Evolutionary conservation across 177 flowering plant genomes (phyloP), one percentile per base, ranked within the genome.

Genomic region (Vitis hybrid): DNA sequence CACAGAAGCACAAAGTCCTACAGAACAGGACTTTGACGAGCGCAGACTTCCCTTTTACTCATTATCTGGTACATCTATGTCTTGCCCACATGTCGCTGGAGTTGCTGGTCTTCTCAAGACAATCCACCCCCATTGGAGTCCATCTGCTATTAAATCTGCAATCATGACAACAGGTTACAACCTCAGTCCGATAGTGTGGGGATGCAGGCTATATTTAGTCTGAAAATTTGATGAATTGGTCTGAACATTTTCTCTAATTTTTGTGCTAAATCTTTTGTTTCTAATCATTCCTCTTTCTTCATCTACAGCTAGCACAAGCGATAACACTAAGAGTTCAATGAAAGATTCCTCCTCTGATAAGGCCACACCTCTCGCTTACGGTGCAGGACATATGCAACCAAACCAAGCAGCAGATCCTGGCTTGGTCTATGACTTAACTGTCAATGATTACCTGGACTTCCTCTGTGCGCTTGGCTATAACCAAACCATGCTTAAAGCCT

Each of bases 1-100:
- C 63, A 69, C 78, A 0, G 84, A 75, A 76, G 86, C 77, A 53
- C 7, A 5, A 2, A 57, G 81, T 24, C 87, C 91, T 0, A 75
- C 91, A 3, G 84, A 63, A 0, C 0, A 4, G 11, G 17, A 3
- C 1, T 54, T 4, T 2, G 97, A 91, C 41, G 65, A 61, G 0
- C 85, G 92, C 0, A 73, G 76, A 35, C 53, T 77, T 64, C 71
- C 83, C 11, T 92, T 59, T 71, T 80, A 32, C 58, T 14, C 73
- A 11, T 55, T 20, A n/a, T 87, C 95, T 0, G 97, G 97, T 1
- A 91, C 98, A 3, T 93, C 96, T 1, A 91, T 93, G 96, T 78
- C 97, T 0, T 89, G 94, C 66, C 97, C 97, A 66, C 97, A 89
- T 65, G 80, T 90, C 18, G 20, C 97, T 3, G 96, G 97, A 1